Evolutionary conservation across 768 basidiomycete genomes (phyloP).

Genomic region (Boletus subparvulus): DNA sequence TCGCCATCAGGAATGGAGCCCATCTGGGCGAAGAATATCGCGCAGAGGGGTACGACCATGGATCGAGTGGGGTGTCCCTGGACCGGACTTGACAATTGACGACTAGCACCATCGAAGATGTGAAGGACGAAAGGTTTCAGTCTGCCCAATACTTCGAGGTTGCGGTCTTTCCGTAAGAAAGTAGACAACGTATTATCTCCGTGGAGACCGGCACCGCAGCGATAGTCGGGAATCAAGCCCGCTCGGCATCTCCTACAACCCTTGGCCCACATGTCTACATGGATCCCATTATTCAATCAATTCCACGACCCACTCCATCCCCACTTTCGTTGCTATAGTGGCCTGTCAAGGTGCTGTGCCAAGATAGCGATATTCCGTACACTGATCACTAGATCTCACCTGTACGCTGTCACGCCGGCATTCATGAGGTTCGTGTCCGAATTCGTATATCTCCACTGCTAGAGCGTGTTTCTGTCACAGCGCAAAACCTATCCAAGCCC

Average conservation of each 20-base stretch:
- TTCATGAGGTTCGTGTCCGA: background rate
- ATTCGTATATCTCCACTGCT: background rate
- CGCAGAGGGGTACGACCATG: background rate
- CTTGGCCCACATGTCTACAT: background rate
- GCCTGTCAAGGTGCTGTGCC: background rate
- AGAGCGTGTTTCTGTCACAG: background rate
- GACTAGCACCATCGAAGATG: background rate
- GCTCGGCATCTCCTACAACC: background rate
- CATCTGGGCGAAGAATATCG: background rate
- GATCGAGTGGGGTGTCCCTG: background rate
- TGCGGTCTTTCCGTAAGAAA: background rate
- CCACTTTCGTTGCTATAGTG: background rate
- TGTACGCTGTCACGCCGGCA: background rate
- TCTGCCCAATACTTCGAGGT: background rate
- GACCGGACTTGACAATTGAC: background rate
- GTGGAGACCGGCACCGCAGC: slow-evolving; percentile 1
- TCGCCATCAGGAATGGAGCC: background rate
- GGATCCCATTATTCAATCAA: background rate
- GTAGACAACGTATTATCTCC: background rate
- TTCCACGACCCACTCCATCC: background rate
- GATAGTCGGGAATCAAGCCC: background rate
- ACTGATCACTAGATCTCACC: background rate
- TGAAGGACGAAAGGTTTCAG: background rate
- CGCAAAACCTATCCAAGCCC: background rate
- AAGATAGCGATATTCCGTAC: background rate